Conservation (phyloP, 139 green algal species). For the Coccomyxa sp. region DNA sequence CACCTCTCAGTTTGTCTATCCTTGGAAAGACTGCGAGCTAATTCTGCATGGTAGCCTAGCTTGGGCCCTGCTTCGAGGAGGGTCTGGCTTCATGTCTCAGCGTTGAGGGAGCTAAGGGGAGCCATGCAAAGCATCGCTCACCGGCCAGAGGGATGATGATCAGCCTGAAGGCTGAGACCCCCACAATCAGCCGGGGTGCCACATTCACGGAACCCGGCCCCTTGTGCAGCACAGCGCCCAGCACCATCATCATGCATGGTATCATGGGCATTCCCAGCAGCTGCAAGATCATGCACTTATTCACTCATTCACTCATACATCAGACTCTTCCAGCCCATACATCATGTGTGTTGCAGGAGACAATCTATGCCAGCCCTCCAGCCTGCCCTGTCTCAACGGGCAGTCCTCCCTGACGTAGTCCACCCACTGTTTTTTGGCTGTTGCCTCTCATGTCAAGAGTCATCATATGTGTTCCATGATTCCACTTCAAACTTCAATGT, state of each 20-base stretch:
- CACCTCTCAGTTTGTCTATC: not conserved
- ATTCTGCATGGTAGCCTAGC: not conserved
- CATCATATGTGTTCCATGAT: no score
- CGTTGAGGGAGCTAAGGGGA: not conserved
- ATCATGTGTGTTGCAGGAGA: no score
- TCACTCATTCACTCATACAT: no score
- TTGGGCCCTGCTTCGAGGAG: not conserved
- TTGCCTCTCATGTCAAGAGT: no score
- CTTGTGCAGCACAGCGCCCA: conserved; percentile 55
- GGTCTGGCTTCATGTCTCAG: not conserved
- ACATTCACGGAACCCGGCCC: conserved; percentile 30
- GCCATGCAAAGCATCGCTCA: not conserved
- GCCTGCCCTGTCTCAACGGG: no score
- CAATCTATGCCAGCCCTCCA: no score
- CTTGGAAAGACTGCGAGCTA: not conserved
- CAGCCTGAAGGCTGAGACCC: conserved; percentile 31
- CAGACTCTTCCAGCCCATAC: no score
- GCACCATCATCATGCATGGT: conserved; percentile 51
- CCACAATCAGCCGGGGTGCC: conserved; percentile 20
- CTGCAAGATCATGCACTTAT: no score
- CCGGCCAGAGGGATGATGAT: conserved; percentile 37
- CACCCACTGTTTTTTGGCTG: no score
- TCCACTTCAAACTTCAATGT: no score
- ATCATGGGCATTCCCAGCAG: conserved; percentile 48
- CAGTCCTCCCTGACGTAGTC: no score